phyloP scores from a whole-genome alignment of 1,284 basidiomycete species.

The Anthracocystis walkeri region DNA sequence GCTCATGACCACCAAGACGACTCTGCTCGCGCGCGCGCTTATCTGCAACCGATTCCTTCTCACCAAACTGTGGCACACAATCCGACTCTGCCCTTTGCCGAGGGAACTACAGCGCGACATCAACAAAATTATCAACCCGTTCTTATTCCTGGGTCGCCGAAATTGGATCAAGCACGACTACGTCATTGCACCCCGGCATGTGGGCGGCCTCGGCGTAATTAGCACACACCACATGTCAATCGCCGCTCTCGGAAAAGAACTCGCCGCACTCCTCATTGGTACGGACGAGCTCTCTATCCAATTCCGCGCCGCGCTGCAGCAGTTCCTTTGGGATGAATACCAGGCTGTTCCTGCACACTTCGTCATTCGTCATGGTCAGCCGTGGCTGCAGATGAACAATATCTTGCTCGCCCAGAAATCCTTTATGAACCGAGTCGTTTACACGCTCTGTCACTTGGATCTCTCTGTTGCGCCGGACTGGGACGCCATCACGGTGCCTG shows the following conservation, averaged over 20 bases:
- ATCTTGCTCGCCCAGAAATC: not conserved
- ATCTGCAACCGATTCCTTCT: not conserved
- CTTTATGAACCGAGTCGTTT: not conserved
- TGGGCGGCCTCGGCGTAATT: not conserved
- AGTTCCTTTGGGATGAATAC: slow-evolving; percentile 10
- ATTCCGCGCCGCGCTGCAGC: no score
- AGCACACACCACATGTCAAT: not conserved
- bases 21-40: not conserved
- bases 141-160: not conserved
- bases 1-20: not conserved
- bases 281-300: no score
- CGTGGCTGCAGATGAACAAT: not conserved
- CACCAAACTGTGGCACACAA: not conserved
- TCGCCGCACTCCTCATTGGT: slow-evolving; percentile 7
- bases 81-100: not conserved
- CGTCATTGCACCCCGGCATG: not conserved
- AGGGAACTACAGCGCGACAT: not conserved
- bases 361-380: not conserved
- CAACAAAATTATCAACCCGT: not conserved
- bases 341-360: not conserved
- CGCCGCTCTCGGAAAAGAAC: no score
- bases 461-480: not conserved
- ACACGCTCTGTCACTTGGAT: not conserved
- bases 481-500: not conserved
- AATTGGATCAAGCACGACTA: not conserved